These are phyloP conservation scores for Pseudocercospora crystallina DNA, from an alignment of 2,329 filamentous ascomycete genomes.

Conservation along the genomic window DNA sequence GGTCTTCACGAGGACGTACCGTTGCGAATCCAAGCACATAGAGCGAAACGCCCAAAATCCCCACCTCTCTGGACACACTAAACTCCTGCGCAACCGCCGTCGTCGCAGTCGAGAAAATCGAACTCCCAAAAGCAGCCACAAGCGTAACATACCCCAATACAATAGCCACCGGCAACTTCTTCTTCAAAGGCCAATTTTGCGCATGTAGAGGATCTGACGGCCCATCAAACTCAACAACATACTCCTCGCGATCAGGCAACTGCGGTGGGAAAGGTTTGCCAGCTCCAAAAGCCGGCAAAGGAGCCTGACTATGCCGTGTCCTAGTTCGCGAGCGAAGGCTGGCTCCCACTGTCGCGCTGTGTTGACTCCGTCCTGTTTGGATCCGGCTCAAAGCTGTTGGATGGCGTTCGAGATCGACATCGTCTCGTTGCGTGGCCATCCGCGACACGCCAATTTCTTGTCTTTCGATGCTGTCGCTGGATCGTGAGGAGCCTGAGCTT, in stretches of 20 bases:
- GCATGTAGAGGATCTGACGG: conserved; percentile 75
- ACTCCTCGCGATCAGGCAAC: conserved; percentile 68
- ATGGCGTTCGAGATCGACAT: conserved; percentile 60
- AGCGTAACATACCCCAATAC: conserved; percentile 73
- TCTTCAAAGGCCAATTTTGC: conserved; percentile 79
- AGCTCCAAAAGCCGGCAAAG: conserved; percentile 67
- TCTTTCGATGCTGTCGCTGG: conserved; percentile 37
- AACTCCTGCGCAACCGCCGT: conserved; percentile 43
- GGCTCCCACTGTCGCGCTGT: conserved; percentile 67
- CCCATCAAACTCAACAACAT: conserved; percentile 80
- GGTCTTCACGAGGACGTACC: conserved; percentile 15
- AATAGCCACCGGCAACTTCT: conserved; percentile 67
- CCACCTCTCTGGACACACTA: conserved; percentile 42
- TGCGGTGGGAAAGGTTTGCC: conserved; percentile 72
- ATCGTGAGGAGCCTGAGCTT: conserved; percentile 42
- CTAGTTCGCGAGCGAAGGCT: conserved; percentile 42
- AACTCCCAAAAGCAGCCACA: conserved; percentile 62
- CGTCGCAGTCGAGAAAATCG: conserved; percentile 43
- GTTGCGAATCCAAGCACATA: conserved; percentile 43
- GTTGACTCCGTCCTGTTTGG: conserved; percentile 68
- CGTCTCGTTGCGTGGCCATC: conserved; percentile 62
- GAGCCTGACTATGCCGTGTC: conserved; percentile 38
- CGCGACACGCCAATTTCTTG: conserved; percentile 57
- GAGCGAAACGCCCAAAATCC: conserved; percentile 38
- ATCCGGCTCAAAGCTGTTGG: conserved; percentile 72